phyloP scores from a whole-genome alignment of 2,329 filamentous ascomycete genomes.

The Trichophyton schoenleinii region DNA sequence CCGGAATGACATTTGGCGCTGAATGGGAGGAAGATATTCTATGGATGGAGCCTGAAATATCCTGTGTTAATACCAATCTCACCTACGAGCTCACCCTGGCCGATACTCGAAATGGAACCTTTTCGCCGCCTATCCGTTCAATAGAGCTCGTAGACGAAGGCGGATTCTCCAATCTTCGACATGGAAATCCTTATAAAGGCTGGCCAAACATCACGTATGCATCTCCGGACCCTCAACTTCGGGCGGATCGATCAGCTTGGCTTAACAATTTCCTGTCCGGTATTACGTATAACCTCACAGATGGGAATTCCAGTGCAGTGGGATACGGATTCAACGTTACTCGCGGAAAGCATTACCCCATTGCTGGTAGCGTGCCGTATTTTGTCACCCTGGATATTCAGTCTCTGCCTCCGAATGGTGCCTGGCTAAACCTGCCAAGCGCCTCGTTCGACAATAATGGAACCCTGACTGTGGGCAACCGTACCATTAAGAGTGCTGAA shows the following conservation, averaged over 20 bases:
- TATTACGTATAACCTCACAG: conserved; percentile 31
- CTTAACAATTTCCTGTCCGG: conserved; percentile 31
- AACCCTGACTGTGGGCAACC: background rate
- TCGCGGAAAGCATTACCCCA: background rate
- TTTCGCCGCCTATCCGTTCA: background rate
- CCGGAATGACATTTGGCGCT: conserved; percentile 22
- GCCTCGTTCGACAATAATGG: background rate
- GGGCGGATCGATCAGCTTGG: conserved; percentile 36
- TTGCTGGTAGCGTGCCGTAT: background rate
- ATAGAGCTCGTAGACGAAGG: conserved; percentile 17
- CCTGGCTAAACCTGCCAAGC: background rate
- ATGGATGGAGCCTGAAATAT: conserved; percentile 36
- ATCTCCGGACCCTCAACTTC: conserved; percentile 22
- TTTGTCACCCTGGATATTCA: background rate
- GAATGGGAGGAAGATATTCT: conserved; percentile 38
- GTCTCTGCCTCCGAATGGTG: background rate
- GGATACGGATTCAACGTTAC: conserved; percentile 1
- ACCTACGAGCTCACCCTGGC: conserved; percentile 31
- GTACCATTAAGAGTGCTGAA: background rate
- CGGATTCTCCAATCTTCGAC: conserved; percentile 23
- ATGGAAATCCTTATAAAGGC: background rate
- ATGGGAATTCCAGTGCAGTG: conserved; percentile 7
- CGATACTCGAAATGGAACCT: background rate
- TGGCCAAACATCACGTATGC: background rate
- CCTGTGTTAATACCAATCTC: conserved; percentile 31